Conservation (phyloP, 495 filamentous ascomycete species). For the Peziza echinospora region DNA sequence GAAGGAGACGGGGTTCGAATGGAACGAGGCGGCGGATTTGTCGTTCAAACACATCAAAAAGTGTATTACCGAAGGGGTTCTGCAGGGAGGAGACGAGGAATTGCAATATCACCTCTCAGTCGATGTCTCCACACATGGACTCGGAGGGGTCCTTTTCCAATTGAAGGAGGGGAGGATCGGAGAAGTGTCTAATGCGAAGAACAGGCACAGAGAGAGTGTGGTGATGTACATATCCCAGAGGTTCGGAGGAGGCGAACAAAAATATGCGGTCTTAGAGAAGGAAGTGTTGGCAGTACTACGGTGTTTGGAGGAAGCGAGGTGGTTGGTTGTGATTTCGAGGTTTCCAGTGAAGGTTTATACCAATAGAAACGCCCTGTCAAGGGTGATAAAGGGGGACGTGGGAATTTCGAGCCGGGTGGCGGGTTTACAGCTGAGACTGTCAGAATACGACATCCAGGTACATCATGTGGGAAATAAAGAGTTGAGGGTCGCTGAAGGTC, state of each 20-base stretch:
- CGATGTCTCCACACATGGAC: not conserved
- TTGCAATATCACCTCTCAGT: not conserved
- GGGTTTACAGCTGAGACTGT: no score
- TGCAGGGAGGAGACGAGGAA: not conserved
- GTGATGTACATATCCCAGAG: not conserved
- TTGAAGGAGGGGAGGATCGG: not conserved
- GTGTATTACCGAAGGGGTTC: not conserved
- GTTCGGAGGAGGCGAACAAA: not conserved
- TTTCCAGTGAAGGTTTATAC: not conserved
- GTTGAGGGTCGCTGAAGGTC: no score
- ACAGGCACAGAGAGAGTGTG: not conserved
- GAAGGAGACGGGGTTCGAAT: not conserved
- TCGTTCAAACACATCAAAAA: conserved; percentile 1
- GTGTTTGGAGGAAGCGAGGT: not conserved
- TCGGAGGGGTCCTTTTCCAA: not conserved
- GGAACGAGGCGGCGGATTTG: not conserved
- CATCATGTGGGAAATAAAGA: no score
- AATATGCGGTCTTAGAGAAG: not conserved
- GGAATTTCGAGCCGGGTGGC: no score
- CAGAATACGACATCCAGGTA: no score
- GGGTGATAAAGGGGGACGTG: not conserved
- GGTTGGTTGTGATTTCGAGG: not conserved
- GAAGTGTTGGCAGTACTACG: not conserved
- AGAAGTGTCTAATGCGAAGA: not conserved
- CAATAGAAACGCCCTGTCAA: not conserved